These are phyloP conservation scores for Medicago lupulina DNA, from an alignment of 306 rosid genomes.

Conservation along the genomic window DNA sequence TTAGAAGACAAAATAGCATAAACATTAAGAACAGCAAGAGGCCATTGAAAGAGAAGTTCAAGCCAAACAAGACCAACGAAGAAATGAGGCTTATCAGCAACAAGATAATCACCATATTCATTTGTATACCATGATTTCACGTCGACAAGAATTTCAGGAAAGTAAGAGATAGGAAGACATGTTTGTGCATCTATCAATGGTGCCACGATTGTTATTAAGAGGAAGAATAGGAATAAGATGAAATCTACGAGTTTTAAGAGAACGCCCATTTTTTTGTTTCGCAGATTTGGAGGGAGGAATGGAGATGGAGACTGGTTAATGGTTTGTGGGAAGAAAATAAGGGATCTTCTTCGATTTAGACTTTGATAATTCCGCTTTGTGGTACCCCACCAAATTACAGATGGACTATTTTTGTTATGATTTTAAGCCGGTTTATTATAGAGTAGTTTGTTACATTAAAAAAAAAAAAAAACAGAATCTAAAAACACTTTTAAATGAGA, in stretches of 20 bases:
- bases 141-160: constrained; percentile 54
- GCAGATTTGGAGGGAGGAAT: background rate
- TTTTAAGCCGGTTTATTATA: no score
- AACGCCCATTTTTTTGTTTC: constrained; percentile 42
- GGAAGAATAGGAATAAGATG: constrained; percentile 60
- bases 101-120: constrained; percentile 63
- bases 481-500: no score
- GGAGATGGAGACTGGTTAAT: background rate
- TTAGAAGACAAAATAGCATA: constrained; percentile 60
- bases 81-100: constrained; percentile 66
- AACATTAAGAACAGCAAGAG: constrained; percentile 61
- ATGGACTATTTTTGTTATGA: no score
- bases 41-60: constrained; percentile 84
- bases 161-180: constrained; percentile 51
- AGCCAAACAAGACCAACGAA: constrained; percentile 72
- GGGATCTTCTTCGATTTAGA: constrained; percentile 31
- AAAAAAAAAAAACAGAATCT: no score
- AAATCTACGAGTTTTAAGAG: constrained; percentile 58
- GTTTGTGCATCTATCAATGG: constrained; percentile 68
- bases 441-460: no score
- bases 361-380: background rate
- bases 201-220: constrained; percentile 49
- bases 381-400: no score
- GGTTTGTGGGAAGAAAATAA: constrained; percentile 21
- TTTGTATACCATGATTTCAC: constrained; percentile 53